These are phyloP conservation scores for Epichloe hybrida DNA, from an alignment of 2,329 filamentous ascomycete genomes.

Conservation along the genomic window DNA sequence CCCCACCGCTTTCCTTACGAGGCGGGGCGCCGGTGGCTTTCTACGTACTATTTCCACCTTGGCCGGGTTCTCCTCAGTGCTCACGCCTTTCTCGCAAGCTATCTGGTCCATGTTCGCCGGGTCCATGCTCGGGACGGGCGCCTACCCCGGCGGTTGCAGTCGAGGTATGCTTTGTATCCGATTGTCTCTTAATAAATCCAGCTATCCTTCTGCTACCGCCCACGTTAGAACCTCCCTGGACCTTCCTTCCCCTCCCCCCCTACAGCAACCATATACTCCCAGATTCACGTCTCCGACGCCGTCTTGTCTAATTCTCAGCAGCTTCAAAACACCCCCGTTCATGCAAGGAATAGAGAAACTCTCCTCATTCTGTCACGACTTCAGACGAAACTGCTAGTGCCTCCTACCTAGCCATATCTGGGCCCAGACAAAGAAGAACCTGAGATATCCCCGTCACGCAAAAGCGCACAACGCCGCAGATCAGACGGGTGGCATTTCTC, in stretches of 20 bases:
- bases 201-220: not conserved
- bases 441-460: not conserved
- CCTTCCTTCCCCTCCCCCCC: not conserved
- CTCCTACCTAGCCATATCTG: not conserved
- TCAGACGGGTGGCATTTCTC: not conserved
- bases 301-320: constrained; percentile 2
- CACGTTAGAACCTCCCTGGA: not conserved
- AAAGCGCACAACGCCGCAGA: not conserved
- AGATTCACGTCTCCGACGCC: constrained; percentile 3
- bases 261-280: not conserved
- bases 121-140: not conserved
- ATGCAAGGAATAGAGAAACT: not conserved
- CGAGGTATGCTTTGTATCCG: not conserved
- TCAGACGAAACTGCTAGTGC: not conserved
- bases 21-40: not conserved
- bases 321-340: not conserved
- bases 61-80: not conserved
- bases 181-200: constrained; percentile 1
- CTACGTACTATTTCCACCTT: not conserved
- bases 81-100: not conserved
- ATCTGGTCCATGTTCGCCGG: not conserved
- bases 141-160: constrained; percentile 3
- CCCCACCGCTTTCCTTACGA: not conserved
- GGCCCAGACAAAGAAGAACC: not conserved
- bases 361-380: not conserved